Percentiles rank a stretch among this genome's conserved stretches.
These are phyloP conservation scores for Aspergillus sp. DNA, from an alignment of 2,329 filamentous ascomycete species.

Conservation along the genomic window DNA sequence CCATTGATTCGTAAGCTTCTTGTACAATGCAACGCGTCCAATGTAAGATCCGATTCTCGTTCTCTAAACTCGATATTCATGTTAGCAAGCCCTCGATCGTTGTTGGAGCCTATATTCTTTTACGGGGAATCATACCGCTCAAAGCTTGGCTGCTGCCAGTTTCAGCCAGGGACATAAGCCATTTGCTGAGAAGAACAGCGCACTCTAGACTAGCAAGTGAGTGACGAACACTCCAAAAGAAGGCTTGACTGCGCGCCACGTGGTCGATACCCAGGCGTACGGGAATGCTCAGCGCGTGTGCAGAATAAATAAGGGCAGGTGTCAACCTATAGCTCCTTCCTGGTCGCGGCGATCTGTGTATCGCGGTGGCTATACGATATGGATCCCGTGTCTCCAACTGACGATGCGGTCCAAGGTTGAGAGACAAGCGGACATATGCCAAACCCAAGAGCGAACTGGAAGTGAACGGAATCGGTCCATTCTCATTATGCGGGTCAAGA, in stretches of 20 bases:
- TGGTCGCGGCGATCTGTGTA: conserved; percentile 61
- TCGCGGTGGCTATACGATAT: conserved; percentile 60
- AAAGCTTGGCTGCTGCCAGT: conserved; percentile 28
- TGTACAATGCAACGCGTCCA: conserved; percentile 37
- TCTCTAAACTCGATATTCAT: conserved; percentile 21
- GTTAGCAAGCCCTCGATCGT: not conserved
- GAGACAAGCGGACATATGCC: conserved; percentile 35
- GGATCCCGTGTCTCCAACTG: conserved; percentile 67
- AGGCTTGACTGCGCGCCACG: conserved; percentile 39
- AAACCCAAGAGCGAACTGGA: conserved; percentile 35
- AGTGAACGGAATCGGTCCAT: conserved; percentile 37
- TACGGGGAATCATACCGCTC: conserved; percentile 24
- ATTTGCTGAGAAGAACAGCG: conserved; percentile 47
- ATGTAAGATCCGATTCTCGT: conserved; percentile 34
- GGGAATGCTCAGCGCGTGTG: conserved; percentile 66
- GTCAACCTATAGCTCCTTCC: conserved; percentile 62
- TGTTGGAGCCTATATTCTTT: not conserved
- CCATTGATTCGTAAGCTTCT: conserved; percentile 36
- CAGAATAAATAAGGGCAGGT: conserved; percentile 66
- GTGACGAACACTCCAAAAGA: conserved; percentile 42
- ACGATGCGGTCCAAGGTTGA: conserved; percentile 61
- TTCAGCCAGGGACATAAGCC: conserved; percentile 42
- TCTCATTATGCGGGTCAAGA: conserved; percentile 36
- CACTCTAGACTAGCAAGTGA: conserved; percentile 40
- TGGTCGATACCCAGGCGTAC: conserved; percentile 40